Percentiles rank a stretch among this genome's conserved stretches.
Evolutionary conservation across 2,329 filamentous ascomycete genomes (phyloP).

Genomic region (Xylariaceae sp.): DNA sequence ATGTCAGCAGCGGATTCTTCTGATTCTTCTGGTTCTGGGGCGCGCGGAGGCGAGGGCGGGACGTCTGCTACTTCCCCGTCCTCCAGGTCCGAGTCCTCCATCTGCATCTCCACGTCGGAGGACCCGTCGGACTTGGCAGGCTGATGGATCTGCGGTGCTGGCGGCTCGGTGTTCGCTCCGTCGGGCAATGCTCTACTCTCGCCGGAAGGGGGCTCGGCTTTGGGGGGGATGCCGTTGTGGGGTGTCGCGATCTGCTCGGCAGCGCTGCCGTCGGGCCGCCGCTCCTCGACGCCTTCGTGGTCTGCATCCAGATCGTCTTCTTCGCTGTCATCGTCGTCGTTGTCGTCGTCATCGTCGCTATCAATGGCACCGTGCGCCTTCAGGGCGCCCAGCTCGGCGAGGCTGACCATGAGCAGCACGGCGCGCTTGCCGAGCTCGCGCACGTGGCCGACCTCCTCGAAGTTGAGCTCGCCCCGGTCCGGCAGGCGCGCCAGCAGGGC

Average conservation of each 20-base stretch:
- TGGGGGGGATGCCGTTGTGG: too few relatives aligned
- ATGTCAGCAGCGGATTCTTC: too few relatives aligned
- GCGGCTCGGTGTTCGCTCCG: too few relatives aligned
- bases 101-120: constrained; percentile 25
- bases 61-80: constrained; percentile 31
- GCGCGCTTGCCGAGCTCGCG: constrained; percentile 75
- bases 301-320: neutral
- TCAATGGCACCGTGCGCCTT: constrained; percentile 33
- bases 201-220: too few relatives aligned
- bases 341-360: constrained; percentile 19
- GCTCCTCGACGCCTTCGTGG: too few relatives aligned
- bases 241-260: too few relatives aligned
- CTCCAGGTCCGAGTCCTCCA: constrained; percentile 26
- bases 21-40: constrained; percentile 15
- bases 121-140: constrained; percentile 38
- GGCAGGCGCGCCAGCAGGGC: constrained; percentile 68
- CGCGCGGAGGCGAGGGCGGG: constrained; percentile 9
- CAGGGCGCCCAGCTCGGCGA: constrained; percentile 45
- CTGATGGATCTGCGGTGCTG: constrained; percentile 8
- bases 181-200: too few relatives aligned
- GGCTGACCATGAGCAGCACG: constrained; percentile 48
- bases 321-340: constrained; percentile 21
- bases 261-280: too few relatives aligned
- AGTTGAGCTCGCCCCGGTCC: constrained; percentile 65
- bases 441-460: constrained; percentile 67